Percentiles rank a stretch among this genome's conserved stretches.
Conservation (phyloP, 2,329 filamentous ascomycete genomes). For the Colletotrichum scovillei region DNA sequence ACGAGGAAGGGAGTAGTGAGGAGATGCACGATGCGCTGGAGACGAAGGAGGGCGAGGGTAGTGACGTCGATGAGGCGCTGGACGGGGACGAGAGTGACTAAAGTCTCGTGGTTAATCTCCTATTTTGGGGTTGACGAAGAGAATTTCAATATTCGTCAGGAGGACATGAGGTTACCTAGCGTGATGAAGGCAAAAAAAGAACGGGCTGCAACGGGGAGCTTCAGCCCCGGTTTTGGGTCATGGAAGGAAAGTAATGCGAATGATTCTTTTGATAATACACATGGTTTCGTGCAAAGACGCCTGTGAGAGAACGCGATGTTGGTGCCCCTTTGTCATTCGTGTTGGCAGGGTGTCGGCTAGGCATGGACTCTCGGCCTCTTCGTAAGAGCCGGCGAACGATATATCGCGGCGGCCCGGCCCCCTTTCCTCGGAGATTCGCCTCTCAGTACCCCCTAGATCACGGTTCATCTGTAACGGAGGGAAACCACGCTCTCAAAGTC, state of each 20-base stretch:
- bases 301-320: background rate
- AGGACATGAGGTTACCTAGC: background rate
- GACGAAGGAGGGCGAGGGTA: conserved; percentile 60
- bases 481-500: too few relatives aligned
- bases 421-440: too few relatives aligned
- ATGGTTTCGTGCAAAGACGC: background rate
- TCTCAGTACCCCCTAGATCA: too few relatives aligned
- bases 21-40: conserved; percentile 66
- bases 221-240: background rate
- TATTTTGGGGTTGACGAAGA: background rate
- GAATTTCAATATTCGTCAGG: background rate
- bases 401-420: background rate
- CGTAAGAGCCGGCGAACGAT: background rate
- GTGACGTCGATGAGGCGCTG: conserved; percentile 69
- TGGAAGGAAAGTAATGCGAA: background rate
- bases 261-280: background rate
- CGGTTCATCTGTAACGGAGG: too few relatives aligned
- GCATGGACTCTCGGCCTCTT: background rate
- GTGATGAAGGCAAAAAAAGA: background rate
- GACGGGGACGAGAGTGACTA: conserved; percentile 72
- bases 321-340: background rate
- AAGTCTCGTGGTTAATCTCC: background rate
- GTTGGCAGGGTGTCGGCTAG: background rate
- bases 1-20: conserved; percentile 64
- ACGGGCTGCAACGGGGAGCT: background rate